phyloP scores from a whole-genome alignment of 2,329 filamentous ascomycete genomes.

The Cordyceps cicadae region DNA sequence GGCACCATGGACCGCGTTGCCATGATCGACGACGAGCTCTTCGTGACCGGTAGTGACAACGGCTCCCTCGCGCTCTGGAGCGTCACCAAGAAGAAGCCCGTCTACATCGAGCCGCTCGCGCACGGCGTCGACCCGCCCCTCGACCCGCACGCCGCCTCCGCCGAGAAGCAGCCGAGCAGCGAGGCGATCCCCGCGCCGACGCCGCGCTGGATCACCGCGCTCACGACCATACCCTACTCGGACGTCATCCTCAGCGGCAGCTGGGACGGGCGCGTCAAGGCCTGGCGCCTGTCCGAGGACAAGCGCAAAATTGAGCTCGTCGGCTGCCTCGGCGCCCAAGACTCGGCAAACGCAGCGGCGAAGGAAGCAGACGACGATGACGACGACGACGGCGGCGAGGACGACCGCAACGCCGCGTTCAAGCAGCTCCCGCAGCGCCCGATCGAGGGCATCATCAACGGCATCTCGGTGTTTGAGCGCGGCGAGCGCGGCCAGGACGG shows the following conservation, averaged over 20 bases:
- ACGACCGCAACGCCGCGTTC: conserved; percentile 22
- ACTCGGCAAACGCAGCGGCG: not conserved
- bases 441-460: conserved; percentile 76
- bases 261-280: conserved; percentile 79
- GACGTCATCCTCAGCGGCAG: conserved; percentile 86
- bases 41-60: conserved; percentile 90
- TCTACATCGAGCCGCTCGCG: conserved; percentile 69
- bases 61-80: conserved; percentile 82
- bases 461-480: conserved; percentile 77
- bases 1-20: conserved; percentile 88
- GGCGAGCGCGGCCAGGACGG: conserved; percentile 70
- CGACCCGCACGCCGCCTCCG: conserved; percentile 59
- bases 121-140: conserved; percentile 76
- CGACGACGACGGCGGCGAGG: conserved; percentile 16
- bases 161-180: conserved; percentile 57
- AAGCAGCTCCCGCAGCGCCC: conserved; percentile 17
- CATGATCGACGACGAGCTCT: conserved; percentile 79
- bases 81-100: conserved; percentile 86
- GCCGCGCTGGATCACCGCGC: conserved; percentile 84
- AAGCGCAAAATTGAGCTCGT: conserved; percentile 68
- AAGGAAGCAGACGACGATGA: conserved; percentile 11
- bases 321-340: conserved; percentile 51
- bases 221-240: conserved; percentile 79
- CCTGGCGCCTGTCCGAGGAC: conserved; percentile 78
- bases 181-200: conserved; percentile 54